A percentile compares a stretch with the other conserved stretches of the same genome.
Conservation (phyloP, 2,329 filamentous ascomycete genomes). For the Pleurostoma richardsiae region DNA sequence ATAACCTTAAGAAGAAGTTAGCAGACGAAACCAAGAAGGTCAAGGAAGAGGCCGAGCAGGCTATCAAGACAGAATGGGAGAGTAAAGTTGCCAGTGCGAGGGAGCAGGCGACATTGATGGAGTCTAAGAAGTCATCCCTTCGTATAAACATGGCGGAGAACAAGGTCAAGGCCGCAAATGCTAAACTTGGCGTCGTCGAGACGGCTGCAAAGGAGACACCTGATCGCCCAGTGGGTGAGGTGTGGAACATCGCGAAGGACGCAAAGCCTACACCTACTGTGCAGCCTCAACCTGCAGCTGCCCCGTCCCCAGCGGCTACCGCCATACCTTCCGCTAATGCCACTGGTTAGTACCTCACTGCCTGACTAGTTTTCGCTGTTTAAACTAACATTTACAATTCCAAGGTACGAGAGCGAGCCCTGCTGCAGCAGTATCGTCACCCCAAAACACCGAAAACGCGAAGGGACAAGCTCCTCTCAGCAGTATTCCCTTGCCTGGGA, state of each 20-base stretch:
- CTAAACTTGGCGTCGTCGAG: conserved; percentile 74
- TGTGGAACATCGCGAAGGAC: conserved; percentile 76
- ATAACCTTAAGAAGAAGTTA: conserved; percentile 66
- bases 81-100: conserved; percentile 47
- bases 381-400: too few species aligned
- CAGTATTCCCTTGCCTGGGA: conserved; percentile 17
- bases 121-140: conserved; percentile 67
- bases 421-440: too few species aligned
- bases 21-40: conserved; percentile 59
- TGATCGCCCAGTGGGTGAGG: conserved; percentile 74
- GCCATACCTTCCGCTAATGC: conserved; percentile 10
- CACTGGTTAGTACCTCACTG: too few species aligned
- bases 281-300: conserved; percentile 6
- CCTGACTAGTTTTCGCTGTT: too few species aligned
- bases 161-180: conserved; percentile 55
- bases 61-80: conserved; percentile 42
- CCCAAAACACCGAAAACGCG: too few species aligned
- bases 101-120: conserved; percentile 65
- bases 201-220: conserved; percentile 83
- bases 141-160: conserved; percentile 78
- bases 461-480: too few species aligned
- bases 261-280: conserved; percentile 41
- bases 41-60: conserved; percentile 46
- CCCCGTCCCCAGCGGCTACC: conserved; percentile 20
- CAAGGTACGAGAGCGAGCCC: too few species aligned